A percentile compares a stretch with the other conserved stretches of the same genome.
phyloP scores from a whole-genome alignment of 352 stramenopile species.

The Phytophthora uliginosa region DNA sequence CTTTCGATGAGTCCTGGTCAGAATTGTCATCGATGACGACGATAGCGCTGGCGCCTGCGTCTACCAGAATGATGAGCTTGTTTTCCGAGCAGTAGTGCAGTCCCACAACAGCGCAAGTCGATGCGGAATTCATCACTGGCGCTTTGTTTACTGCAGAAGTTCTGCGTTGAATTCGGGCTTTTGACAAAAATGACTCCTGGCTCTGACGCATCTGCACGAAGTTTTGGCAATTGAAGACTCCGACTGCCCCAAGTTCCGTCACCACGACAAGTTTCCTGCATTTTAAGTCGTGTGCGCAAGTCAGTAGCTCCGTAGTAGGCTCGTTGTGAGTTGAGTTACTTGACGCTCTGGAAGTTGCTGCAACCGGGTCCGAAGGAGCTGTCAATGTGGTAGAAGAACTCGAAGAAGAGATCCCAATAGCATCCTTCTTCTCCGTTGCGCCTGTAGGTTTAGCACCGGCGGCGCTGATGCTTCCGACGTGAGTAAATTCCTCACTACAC shows the following conservation, averaged over 20 bases:
- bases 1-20: slow-evolving; percentile 56
- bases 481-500: slow-evolving; percentile 67
- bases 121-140: slow-evolving; percentile 19
- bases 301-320: slow-evolving; percentile 51
- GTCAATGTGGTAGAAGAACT: not conserved
- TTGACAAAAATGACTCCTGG: slow-evolving; percentile 54
- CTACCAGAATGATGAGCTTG: slow-evolving; percentile 70
- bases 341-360: slow-evolving; percentile 7
- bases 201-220: slow-evolving; percentile 80
- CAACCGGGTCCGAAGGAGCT: not conserved
- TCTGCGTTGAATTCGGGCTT: not conserved
- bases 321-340: slow-evolving; percentile 25
- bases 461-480: slow-evolving; percentile 40
- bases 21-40: slow-evolving; percentile 76
- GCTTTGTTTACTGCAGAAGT: slow-evolving; percentile 4
- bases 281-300: slow-evolving; percentile 62
- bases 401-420: not conserved
- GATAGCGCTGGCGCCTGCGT: slow-evolving; percentile 58
- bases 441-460: not conserved
- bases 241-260: slow-evolving; percentile 62
- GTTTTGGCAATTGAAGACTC: slow-evolving; percentile 82
- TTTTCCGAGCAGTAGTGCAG: slow-evolving; percentile 84
- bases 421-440: slow-evolving; percentile 1
- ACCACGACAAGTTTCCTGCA: slow-evolving; percentile 74
- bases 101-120: slow-evolving; percentile 59